Base-by-base conservation (phyloP, 2,329 filamentous ascomycete genomes). In the Stachybotrys chlorohalonatus region DNA sequence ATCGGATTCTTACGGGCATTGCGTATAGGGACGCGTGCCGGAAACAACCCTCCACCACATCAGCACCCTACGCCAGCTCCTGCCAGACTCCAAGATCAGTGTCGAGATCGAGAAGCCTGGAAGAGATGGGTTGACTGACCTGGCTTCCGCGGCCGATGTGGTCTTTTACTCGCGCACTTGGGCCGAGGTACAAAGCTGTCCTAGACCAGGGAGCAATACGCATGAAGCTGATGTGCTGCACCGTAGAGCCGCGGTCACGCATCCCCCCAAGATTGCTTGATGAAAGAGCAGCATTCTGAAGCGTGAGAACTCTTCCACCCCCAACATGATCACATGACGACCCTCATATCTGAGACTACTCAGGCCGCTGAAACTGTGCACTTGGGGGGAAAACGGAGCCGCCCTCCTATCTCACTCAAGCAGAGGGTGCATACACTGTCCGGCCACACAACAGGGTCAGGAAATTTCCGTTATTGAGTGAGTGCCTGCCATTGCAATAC, bases 91-190 rank as follows among this genome's bases (percentile, higher is more conserved):
- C 50, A 75, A 63, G 50, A 72, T 90, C 64, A 90, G 86, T 66
- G 82, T 90, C 53, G 87, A 90, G 68, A 72, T 87, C 47, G 87
- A 90, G 70, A 90, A 88, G 65, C 86, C 86, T 2, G 76, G 75
- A 11, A 78, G 87, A 11, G 66, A 70, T 31, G 84, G 83, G 2
- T 73, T 90, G 54, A 70, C 74, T 52, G 73, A 80, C 31, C 75
- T 89, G 51, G 84, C 84, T 31, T 73, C 73, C 45, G 74, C 79
- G 60, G 86, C 85, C 30, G 83, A 90, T 63, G 78, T 88, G 16
- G 81, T 90, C n/a, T 89, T 90, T 66, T 90, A 86, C 69, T 88
- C 86, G 11, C 81, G 78, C 62, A 76, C 75, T 52, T 90, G 87
- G 86, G 86, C 86, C 56, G 78, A 85, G 73, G 85, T 86, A 69